Conservation (phyloP, 208 protist genomes). For the Leptomonas seymouri region DNA sequence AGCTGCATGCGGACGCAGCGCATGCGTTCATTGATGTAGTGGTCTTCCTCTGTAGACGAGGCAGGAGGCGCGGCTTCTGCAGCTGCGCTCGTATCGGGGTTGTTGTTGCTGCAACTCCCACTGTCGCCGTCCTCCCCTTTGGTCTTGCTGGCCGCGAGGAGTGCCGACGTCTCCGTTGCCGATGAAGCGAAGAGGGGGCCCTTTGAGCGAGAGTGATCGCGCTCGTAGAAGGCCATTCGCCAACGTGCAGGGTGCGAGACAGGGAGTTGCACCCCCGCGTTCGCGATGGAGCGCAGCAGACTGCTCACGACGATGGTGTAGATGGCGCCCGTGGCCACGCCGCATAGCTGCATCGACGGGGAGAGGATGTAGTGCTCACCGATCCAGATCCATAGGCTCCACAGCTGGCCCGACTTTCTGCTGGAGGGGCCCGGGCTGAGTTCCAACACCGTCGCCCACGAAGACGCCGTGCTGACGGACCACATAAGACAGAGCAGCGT, state of each 20-base stretch:
- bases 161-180: not conserved
- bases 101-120: no score
- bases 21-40: conserved; percentile 18
- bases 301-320: conserved; percentile 37
- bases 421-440: not conserved
- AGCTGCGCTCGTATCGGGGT: no score
- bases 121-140: no score
- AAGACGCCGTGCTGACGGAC: conserved; percentile 27
- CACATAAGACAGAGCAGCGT: conserved; percentile 32
- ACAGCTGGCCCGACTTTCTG: conserved; percentile 4
- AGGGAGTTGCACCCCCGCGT: conserved; percentile 38
- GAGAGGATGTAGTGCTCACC: conserved; percentile 11
- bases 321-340: conserved; percentile 25
- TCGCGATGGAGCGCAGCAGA: conserved; percentile 41
- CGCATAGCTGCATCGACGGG: conserved; percentile 19
- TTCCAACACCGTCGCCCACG: conserved; percentile 24
- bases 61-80: not conserved
- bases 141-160: not conserved
- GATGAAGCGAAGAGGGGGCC: not conserved
- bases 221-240: conserved; percentile 30
- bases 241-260: conserved; percentile 27
- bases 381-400: conserved; percentile 11
- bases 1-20: conserved; percentile 23
- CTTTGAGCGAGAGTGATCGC: not conserved
- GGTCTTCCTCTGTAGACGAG: not conserved